Evolutionary conservation across 2,329 filamentous ascomycete genomes (phyloP).

Genomic region (Talaromyces sp.): DNA sequence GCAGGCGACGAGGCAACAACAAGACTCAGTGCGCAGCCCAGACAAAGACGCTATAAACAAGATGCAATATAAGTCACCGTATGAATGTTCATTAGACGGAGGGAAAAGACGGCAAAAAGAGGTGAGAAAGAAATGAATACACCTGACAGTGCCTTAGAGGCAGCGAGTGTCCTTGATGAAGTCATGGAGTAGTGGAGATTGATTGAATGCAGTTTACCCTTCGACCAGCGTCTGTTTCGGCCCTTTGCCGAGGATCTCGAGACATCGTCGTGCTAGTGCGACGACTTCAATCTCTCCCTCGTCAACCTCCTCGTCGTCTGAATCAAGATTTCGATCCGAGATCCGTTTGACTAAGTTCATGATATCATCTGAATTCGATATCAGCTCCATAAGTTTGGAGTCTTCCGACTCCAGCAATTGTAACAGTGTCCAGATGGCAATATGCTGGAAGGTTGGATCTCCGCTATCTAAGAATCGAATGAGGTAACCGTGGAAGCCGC

Average conservation of each 20-base stretch:
- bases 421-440: constrained; percentile 95
- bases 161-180: neutral
- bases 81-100: constrained; percentile 10
- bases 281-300: constrained; percentile 93
- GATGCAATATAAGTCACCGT: constrained; percentile 13
- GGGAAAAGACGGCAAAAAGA: neutral
- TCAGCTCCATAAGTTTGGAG: constrained; percentile 78
- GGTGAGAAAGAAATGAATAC: neutral
- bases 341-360: constrained; percentile 89
- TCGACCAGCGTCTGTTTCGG: constrained; percentile 77
- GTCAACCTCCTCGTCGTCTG: constrained; percentile 79
- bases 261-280: constrained; percentile 80
- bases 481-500: constrained; percentile 93
- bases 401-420: constrained; percentile 96
- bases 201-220: constrained; percentile 47
- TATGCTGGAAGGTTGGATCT: constrained; percentile 97
- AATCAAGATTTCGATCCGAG: constrained; percentile 81
- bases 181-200: neutral
- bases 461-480: constrained; percentile 89
- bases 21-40: constrained; percentile 15
- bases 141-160: neutral
- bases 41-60: constrained; percentile 19
- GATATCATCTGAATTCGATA: constrained; percentile 85
- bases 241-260: constrained; percentile 77
- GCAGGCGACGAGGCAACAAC: constrained; percentile 1